phyloP scores from a whole-genome alignment of 306 rosid species.

The Canavalia ensiformis region DNA sequence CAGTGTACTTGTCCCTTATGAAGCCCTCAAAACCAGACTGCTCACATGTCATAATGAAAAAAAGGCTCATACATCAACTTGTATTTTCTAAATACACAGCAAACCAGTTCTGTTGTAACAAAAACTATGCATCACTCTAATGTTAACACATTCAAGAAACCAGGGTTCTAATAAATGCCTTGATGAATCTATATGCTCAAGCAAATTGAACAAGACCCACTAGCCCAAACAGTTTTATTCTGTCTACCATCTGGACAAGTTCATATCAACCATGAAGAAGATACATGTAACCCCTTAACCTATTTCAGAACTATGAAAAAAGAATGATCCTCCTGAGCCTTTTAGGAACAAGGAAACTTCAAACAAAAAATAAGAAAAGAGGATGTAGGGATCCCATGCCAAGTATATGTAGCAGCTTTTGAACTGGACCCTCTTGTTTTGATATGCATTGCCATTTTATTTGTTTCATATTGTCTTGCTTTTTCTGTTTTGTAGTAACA shows the following conservation, averaged over 20 bases:
- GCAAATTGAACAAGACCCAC: background rate
- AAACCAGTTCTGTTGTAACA: background rate
- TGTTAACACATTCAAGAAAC: background rate
- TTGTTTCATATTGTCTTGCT: background rate
- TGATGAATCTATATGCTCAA: background rate
- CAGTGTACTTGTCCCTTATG: conserved; percentile 83
- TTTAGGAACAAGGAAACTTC: background rate
- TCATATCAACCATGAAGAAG: background rate
- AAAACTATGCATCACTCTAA: background rate
- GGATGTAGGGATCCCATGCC: background rate
- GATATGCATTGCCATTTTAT: background rate
- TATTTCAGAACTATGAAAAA: background rate
- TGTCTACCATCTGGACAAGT: background rate
- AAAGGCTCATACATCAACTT: background rate
- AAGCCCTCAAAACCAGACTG: conserved; percentile 98
- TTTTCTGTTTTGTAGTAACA: background rate
- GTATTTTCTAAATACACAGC: background rate
- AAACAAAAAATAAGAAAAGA: background rate
- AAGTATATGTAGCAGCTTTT: background rate
- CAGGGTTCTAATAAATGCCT: background rate
- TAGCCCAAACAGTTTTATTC: background rate
- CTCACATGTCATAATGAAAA: conserved; percentile 31
- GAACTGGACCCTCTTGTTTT: background rate
- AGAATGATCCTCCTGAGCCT: background rate
- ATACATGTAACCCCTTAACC: background rate